Conservation (phyloP, 2,329 filamentous ascomycete genomes). For the Ophiocordyceps camponoti-floridani region DNA sequence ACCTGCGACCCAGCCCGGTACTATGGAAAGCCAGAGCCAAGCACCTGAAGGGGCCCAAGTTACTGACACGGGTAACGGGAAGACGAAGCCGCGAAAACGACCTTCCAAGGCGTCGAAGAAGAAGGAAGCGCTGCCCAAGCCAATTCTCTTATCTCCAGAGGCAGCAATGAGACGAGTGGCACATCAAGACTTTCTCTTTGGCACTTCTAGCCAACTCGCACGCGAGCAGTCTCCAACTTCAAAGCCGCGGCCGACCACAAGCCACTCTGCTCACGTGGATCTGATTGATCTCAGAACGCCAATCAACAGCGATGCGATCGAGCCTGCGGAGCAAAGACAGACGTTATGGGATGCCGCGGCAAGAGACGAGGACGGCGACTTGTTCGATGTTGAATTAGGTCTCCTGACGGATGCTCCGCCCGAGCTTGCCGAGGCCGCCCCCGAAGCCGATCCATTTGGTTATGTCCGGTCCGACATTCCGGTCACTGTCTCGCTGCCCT, state of each 20-base stretch:
- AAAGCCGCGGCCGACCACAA: constrained; percentile 40
- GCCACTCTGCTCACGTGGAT: constrained; percentile 31
- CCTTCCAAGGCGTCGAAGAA: constrained; percentile 17
- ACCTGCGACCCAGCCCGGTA: constrained; percentile 13
- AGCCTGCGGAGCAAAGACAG: constrained; percentile 11
- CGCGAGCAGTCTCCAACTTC: constrained; percentile 52
- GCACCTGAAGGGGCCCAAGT: background rate
- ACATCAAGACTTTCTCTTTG: constrained; percentile 65
- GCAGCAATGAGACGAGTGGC: constrained; percentile 48
- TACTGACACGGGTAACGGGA: constrained; percentile 11
- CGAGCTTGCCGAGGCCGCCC: constrained; percentile 5
- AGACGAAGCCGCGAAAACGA: constrained; percentile 15
- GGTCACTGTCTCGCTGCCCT: background rate
- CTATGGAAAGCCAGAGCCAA: constrained; percentile 2
- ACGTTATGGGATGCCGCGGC: constrained; percentile 56
- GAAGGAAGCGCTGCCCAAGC: constrained; percentile 21
- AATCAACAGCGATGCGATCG: constrained; percentile 19
- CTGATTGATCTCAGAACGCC: constrained; percentile 20
- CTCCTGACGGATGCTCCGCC: constrained; percentile 32
- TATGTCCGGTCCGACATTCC: constrained; percentile 11
- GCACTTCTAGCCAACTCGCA: constrained; percentile 69
- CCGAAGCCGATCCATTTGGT: constrained; percentile 20
- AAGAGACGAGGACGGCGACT: constrained; percentile 43
- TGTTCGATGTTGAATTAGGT: constrained; percentile 45
- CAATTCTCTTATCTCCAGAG: constrained; percentile 46